Evolutionary conservation across 208 protist species (phyloP), one percentile per base, ranked within the genome.

Genomic region (Leishmania mexicana): DNA sequence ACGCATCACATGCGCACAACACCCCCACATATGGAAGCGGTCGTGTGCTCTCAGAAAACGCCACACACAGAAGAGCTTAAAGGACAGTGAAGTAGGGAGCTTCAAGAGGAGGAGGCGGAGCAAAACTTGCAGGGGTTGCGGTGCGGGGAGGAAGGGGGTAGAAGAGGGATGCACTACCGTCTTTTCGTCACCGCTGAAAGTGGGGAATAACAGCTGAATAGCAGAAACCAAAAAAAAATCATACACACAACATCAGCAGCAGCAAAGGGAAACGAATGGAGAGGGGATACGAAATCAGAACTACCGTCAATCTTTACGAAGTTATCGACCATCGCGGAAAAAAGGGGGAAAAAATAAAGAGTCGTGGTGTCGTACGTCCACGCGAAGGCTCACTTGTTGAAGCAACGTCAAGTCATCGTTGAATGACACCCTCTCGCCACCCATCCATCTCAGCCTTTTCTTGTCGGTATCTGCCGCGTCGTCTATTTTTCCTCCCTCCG

Each of bases 311-410:
- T 38, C 38, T 8, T 78, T 78, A 47, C 47, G 75, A 51, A 78
- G 54, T 65, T 65, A 78, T 67, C 75, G 75, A 53, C 57, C 75
- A 47, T 38, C 57, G 19, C 40, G 49, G 75, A 65, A 78, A 78
- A 47, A 75, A 60, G 45, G 35, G 51, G 75, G 38, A 78, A 67
- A 78, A 60, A 78, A 78, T 67, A 78, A 78, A 78, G 49, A 65
- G 75, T 65, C 75, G 75, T 78, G 75, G 75, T 78, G 75, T 78
- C 75, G 57, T 78, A 49, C 75, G 75, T 78, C 75, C 75, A 78
- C 75, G 75, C 75, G 75, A 78, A 78, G 75, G 57, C 21, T 78
- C 75, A 65, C 75, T 68, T 65, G 75, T 65, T 60, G 75, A 65
- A 60, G 54, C 31, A 49, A 65, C 75, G 75, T 78, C 75, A 78